Base-by-base conservation (phyloP, 192 early-diverging fungal genomes). In the Piromyces finnis region DNA sequence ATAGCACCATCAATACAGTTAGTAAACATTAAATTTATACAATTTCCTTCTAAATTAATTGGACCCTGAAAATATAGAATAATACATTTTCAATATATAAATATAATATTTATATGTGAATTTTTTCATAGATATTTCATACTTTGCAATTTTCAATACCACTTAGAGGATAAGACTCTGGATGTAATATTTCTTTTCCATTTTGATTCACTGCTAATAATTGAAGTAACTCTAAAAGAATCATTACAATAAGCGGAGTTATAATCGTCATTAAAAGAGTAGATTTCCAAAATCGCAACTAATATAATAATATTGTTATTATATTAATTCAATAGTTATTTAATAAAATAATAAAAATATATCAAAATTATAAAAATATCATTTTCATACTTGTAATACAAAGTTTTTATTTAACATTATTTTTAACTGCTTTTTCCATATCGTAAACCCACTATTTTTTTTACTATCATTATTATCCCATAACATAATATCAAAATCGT, bases 61-160 rank as follows among this genome's bases (percentile, higher is more conserved):
- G 51, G 51, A 11, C 51, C 51, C 51, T 68, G 15, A 12, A 12
- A 12, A 14, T 14, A 14, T 14, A 14, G 15, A 5, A n/a, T n/a
- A n/a, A n/a, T n/a, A n/a, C n/a, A n/a, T n/a, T n/a, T n/a, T n/a
- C n/a, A n/a, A n/a, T n/a, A n/a, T n/a, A n/a, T n/a, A n/a, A 39
- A 39, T 39, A 39, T 9, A 15, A 39, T 39, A 15, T 15, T 39
- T 15, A 12, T 1, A 5, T 22, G 22, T 5, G 6, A 5, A 51
- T 51, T 51, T 15, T 51, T 51, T 51, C 17, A 51, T 22, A 22
- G 13, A 14, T 1, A 1, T 14, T 14, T 17, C 15, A 13, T 36
- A 30, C 80, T 78, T 81, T 35, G 79, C 88, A 88, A 27, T 39
- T 80, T 29, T 81, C 78, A 68, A 88, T 82, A 13, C 87, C 87